Conservation (phyloP, 2,329 filamentous ascomycete genomes). For the Fusarium sp. region DNA sequence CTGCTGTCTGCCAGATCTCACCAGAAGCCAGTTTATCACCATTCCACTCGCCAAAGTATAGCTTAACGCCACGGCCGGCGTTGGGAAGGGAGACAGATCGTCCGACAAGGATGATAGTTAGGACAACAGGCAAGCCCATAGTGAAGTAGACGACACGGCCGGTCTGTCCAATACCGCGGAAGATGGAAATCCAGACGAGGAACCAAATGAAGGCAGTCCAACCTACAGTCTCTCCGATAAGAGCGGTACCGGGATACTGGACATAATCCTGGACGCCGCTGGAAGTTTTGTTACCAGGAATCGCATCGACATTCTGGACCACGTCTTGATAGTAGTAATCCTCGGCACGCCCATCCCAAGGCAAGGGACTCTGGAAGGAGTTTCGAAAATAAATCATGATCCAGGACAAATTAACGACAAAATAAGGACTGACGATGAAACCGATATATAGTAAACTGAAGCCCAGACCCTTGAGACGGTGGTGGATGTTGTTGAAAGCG, state of each 20-base stretch:
- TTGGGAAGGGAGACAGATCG: slow-evolving; percentile 65
- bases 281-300: slow-evolving; percentile 53
- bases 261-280: slow-evolving; percentile 56
- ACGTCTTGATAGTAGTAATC: slow-evolving; percentile 65
- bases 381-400: slow-evolving; percentile 69
- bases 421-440: slow-evolving; percentile 67
- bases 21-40: slow-evolving; percentile 61
- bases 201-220: slow-evolving; percentile 71
- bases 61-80: slow-evolving; percentile 61
- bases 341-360: slow-evolving; percentile 62
- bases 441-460: slow-evolving; percentile 63
- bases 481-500: slow-evolving; percentile 64
- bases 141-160: slow-evolving; percentile 70
- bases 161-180: slow-evolving; percentile 67
- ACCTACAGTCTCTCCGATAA: slow-evolving; percentile 67
- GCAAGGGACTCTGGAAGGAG: slow-evolving; percentile 65
- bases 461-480: slow-evolving; percentile 64
- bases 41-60: slow-evolving; percentile 60
- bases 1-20: slow-evolving; percentile 68
- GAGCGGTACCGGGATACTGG: slow-evolving; percentile 56
- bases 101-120: slow-evolving; percentile 66
- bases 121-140: slow-evolving; percentile 69
- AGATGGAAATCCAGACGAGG: slow-evolving; percentile 68
- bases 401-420: slow-evolving; percentile 67
- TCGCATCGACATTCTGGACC: slow-evolving; percentile 58